Evolutionary conservation across 257 asterid genomes (phyloP).

Genomic region (Petunia secreta): DNA sequence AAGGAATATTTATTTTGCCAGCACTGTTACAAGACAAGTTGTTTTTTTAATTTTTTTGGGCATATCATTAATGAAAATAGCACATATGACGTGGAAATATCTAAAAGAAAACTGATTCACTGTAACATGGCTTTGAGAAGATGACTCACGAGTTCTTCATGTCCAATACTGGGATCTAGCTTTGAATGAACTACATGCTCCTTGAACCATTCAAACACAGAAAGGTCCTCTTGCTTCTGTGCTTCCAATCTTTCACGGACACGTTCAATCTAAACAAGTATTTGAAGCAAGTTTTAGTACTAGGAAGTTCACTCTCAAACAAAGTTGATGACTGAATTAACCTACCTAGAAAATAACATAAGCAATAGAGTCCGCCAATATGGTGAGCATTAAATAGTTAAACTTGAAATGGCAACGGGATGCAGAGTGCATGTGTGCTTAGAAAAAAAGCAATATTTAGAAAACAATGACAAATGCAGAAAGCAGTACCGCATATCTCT

Average conservation of each 20-base stretch:
- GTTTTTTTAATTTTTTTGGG: not conserved
- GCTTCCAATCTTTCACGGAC: slow-evolving; percentile 66
- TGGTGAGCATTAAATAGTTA: not conserved
- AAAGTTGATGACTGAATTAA: slow-evolving; percentile 3
- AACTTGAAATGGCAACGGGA: not conserved
- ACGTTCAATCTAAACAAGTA: slow-evolving; percentile 61
- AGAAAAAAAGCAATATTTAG: not conserved
- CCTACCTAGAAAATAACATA: not conserved
- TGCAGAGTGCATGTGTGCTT: not conserved
- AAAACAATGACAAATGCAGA: slow-evolving; percentile 5
- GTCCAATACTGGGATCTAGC: slow-evolving; percentile 79
- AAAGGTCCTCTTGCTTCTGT: slow-evolving; percentile 54
- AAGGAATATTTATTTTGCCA: not conserved
- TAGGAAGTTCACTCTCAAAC: not conserved
- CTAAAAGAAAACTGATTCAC: slow-evolving; percentile 12
- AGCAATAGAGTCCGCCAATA: not conserved
- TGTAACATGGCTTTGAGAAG: slow-evolving; percentile 26
- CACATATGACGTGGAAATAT: not conserved
- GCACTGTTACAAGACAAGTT: not conserved
- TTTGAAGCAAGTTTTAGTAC: not conserved
- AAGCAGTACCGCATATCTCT: slow-evolving; percentile 19
- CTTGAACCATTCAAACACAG: slow-evolving; percentile 85
- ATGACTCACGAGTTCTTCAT: slow-evolving; percentile 81
- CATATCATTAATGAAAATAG: not conserved
- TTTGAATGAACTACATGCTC: slow-evolving; percentile 71